Evolutionary conservation across 371 early-diverging fungal genomes (phyloP), one percentile per base, ranked within the genome.

Genomic region (Rhizopus arrhizus): DNA sequence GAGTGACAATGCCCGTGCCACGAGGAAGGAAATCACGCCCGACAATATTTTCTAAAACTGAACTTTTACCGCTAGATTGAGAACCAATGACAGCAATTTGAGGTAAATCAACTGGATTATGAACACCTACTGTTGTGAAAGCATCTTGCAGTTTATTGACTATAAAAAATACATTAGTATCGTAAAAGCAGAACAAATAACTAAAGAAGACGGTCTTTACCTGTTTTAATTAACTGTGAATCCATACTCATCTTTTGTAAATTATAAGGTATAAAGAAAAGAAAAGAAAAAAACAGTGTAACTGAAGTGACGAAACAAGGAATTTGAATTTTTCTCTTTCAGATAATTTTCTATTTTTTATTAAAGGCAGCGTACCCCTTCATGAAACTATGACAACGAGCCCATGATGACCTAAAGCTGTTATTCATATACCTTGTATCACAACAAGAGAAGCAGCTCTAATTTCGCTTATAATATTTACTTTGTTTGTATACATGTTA

Each of bases 11-110:
- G 56, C 97, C 94, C 53, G 93, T 88, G 57, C 99, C 99, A 42
- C 98, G 84, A 31, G 99, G 99, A 59, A 99, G 78, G 77, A 99
- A 96, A 76, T 99, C 99, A 57, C 92, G 83, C 13, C 98, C 97
- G 29, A 99, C 96, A 80, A 99, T 95, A 78, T 98, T 98, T 67
- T 99, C 99, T 40, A 99, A 86, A 33, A 99, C 99, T 35, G 98
- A 97, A 73, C 91, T 91, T 78, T 99, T 99, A 38, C 99, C 99
- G 75, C 93, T 90, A 59, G 93, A 92, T 82, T 98, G 97, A 38
- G 90, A 89, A 36, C 98, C 99, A 73, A 99, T 93, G 38, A 98
- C 99, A 48, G 94, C 93, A 72, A 99, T 98, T 82, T 99, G 99
- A 12, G 99, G 99, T 56, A 99, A 80, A 79, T 99, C 98, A 4